These are phyloP conservation scores for Ophiosphaerella herpotricha DNA, from an alignment of 2,329 filamentous ascomycete genomes.

Conservation along the genomic window DNA sequence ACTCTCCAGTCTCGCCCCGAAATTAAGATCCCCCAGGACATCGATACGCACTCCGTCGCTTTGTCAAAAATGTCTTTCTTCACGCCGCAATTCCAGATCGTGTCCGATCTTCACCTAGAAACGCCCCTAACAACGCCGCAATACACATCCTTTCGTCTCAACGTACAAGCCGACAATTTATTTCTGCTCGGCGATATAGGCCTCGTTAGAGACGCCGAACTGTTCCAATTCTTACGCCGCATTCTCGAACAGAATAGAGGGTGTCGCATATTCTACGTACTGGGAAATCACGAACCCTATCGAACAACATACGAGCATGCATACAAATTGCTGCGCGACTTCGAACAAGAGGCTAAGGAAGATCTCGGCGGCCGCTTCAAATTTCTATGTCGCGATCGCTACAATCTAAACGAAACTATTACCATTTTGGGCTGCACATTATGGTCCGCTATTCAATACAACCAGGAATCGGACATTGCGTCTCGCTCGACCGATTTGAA, in stretches of 20 bases:
- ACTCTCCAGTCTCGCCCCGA: too few species aligned
- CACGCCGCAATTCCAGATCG: background rate
- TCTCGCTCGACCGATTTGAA: conserved; percentile 25
- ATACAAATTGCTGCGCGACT: conserved; percentile 5
- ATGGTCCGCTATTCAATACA: conserved; percentile 5
- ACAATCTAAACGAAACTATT: conserved; percentile 13
- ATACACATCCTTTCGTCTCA: conserved; percentile 11
- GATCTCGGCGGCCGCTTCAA: conserved; percentile 16
- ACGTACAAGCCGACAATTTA: conserved; percentile 10
- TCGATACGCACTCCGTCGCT: background rate
- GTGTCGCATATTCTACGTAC: conserved; percentile 18
- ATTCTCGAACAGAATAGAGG: conserved; percentile 6
- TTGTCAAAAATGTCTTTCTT: background rate
- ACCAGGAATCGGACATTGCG: conserved; percentile 3
- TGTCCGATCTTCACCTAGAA: conserved; percentile 2
- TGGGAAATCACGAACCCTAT: conserved; percentile 27
- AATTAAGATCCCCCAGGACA: background rate
- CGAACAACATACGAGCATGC: conserved; percentile 4
- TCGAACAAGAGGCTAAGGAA: conserved; percentile 11
- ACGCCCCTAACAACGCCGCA: background rate
- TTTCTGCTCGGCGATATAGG: conserved; percentile 25
- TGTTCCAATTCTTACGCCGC: conserved; percentile 18
- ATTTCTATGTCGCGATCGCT: conserved; percentile 18
- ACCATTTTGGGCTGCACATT: conserved; percentile 29
- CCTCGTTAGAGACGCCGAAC: conserved; percentile 7